Evolutionary conservation across 495 filamentous ascomycete species (phyloP).

Genomic region (Penicillium manginii): DNA sequence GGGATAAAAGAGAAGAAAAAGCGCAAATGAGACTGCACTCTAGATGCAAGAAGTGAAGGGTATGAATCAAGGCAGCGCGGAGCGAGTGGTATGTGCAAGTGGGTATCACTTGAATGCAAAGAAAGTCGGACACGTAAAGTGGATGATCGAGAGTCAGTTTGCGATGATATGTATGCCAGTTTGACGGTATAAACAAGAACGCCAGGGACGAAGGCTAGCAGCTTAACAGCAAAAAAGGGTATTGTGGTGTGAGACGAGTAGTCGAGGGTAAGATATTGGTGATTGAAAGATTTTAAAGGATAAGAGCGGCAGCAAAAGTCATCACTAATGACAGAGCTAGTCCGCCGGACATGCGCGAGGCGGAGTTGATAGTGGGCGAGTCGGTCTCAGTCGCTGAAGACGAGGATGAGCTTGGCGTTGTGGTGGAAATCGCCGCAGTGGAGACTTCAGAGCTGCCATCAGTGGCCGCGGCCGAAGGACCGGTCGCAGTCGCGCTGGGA

Average conservation of each 20-base stretch:
- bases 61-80: not conserved
- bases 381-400: not conserved
- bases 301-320: slow-evolving; percentile 5
- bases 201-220: slow-evolving; percentile 2
- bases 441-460: not conserved
- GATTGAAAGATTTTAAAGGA: not conserved
- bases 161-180: not conserved
- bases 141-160: slow-evolving; percentile 4
- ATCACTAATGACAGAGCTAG: not conserved
- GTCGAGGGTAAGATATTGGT: not conserved
- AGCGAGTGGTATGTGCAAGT: slow-evolving; percentile 6
- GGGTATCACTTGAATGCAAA: slow-evolving; percentile 3
- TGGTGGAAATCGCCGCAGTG: slow-evolving; percentile 2
- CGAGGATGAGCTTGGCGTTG: not conserved
- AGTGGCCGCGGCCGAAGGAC: not conserved
- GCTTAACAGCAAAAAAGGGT: not conserved
- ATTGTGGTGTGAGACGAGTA: not conserved
- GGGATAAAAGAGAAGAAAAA: not conserved
- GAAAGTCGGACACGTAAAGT: slow-evolving; percentile 2
- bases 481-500: slow-evolving; percentile 15
- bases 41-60: slow-evolving; percentile 16
- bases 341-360: slow-evolving; percentile 4
- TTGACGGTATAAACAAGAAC: slow-evolving; percentile 12
- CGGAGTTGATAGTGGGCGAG: slow-evolving; percentile 6
- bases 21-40: slow-evolving; percentile 22